A percentile compares a stretch with the other conserved stretches of the same genome.
These are phyloP conservation scores for Phoenix roebelenii DNA, from an alignment of 176 grass and related monocot genomes.

Conservation along the genomic window DNA sequence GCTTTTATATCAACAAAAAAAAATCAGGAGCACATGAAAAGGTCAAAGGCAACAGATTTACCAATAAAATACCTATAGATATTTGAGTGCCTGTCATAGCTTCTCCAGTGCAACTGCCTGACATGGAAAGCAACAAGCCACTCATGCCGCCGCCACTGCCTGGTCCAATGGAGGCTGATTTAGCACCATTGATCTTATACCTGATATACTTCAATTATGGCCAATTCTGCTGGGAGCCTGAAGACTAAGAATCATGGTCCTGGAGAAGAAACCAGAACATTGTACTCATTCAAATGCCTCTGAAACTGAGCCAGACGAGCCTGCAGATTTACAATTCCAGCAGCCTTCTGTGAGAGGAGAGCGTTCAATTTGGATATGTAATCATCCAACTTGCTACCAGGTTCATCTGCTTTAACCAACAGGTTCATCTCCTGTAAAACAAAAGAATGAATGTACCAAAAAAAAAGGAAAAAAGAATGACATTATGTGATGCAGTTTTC, in stretches of 20 bases:
- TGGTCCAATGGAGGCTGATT: no score
- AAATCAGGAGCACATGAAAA: no score
- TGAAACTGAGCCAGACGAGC: slow-evolving; percentile 67
- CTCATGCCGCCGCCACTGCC: no score
- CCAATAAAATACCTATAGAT: no score
- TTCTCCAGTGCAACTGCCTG: no score
- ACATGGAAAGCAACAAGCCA: no score
- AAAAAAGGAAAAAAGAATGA: no score
- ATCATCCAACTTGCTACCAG: slow-evolving; percentile 73
- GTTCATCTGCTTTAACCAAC: slow-evolving; percentile 64
- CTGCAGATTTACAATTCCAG: slow-evolving; percentile 66
- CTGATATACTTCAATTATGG: slow-evolving; percentile 9
- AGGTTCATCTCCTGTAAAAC: slow-evolving; percentile 73
- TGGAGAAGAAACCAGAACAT: slow-evolving; percentile 52
- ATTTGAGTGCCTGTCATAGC: no score
- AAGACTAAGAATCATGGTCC: slow-evolving; percentile 27
- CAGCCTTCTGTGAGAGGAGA: slow-evolving; percentile 79
- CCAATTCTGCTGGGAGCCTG: no score
- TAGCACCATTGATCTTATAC: neutral
- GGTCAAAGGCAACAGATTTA: no score
- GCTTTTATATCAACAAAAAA: no score
- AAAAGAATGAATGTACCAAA: neutral
- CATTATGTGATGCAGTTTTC: no score
- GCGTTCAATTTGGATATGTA: slow-evolving; percentile 59
- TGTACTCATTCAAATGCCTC: slow-evolving; percentile 60